These are phyloP conservation scores for Tillandsia leiboldiana DNA, from an alignment of 176 grass and related monocot species.

Conservation along the genomic window DNA sequence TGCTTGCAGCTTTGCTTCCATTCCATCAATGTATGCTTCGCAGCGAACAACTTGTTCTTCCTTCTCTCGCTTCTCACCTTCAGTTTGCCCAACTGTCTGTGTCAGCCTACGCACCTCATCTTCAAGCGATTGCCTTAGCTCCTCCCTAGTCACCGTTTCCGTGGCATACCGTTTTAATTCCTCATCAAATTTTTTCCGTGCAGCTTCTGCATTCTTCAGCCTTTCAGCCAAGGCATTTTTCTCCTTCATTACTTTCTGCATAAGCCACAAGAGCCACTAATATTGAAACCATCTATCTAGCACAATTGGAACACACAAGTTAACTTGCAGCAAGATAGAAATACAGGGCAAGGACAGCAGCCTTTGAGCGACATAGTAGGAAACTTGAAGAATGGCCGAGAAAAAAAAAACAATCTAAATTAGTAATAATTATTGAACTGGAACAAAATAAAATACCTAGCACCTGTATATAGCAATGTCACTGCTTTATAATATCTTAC, in stretches of 20 bases:
- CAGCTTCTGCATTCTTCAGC: slow-evolving; percentile 71
- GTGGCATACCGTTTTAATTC: slow-evolving; percentile 72
- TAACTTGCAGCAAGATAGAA: neutral
- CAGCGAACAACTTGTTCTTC: slow-evolving; percentile 78
- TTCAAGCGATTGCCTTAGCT: slow-evolving; percentile 55
- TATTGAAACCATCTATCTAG: slow-evolving; percentile 10
- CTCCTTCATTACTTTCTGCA: slow-evolving; percentile 81
- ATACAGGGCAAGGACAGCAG: neutral
- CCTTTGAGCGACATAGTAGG: neutral
- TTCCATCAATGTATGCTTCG: slow-evolving; percentile 79
- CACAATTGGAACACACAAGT: neutral
- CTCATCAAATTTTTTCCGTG: slow-evolving; percentile 66
- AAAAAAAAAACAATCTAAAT: too few relatives aligned
- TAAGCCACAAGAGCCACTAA: slow-evolving; percentile 14
- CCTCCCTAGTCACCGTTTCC: slow-evolving; percentile 55
- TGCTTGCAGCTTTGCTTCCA: slow-evolving; percentile 85
- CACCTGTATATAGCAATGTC: too few relatives aligned
- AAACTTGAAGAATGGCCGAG: neutral
- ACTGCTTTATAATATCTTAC: too few relatives aligned
- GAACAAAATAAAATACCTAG: too few relatives aligned
- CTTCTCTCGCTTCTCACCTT: slow-evolving; percentile 80
- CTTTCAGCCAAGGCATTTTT: slow-evolving; percentile 73
- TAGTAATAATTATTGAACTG: too few relatives aligned
- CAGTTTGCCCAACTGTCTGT: slow-evolving; percentile 51
- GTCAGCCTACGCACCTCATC: slow-evolving; percentile 74